These are phyloP conservation scores for Xylariaceae sp. DNA, from an alignment of 2,329 filamentous ascomycete species.

Conservation along the genomic window DNA sequence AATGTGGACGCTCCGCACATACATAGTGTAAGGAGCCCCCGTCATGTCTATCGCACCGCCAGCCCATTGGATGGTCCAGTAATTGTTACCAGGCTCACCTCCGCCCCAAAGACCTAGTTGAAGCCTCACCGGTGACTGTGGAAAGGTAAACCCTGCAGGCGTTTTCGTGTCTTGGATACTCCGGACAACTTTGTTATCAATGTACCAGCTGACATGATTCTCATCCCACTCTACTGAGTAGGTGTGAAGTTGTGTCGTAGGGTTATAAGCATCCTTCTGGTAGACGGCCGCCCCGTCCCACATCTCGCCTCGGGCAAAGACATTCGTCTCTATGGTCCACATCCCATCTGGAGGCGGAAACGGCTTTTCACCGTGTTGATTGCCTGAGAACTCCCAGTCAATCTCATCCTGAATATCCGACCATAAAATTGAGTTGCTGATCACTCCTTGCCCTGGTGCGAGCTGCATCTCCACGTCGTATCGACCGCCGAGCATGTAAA, in stretches of 20 bases:
- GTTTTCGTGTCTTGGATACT: conserved; percentile 24
- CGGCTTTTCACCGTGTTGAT: conserved; percentile 29
- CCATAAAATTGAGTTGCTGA: conserved; percentile 29
- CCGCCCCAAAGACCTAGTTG: conserved; percentile 32
- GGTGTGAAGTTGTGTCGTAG: conserved; percentile 30
- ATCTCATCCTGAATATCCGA: conserved; percentile 33
- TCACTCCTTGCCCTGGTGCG: conserved; percentile 30
- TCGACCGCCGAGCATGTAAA: conserved; percentile 31
- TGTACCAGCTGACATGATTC: conserved; percentile 27
- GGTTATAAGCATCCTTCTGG: conserved; percentile 26
- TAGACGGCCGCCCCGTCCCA: conserved; percentile 30
- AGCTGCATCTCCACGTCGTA: conserved; percentile 33
- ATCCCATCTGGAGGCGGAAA: conserved; percentile 29
- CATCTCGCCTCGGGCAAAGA: conserved; percentile 30
- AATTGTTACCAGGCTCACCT: conserved; percentile 28
- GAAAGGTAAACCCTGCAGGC: conserved; percentile 26
- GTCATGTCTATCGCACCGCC: conserved; percentile 30
- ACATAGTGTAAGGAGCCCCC: conserved; percentile 28
- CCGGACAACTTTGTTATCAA: conserved; percentile 29
- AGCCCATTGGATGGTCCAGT: conserved; percentile 32
- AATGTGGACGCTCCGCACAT: conserved; percentile 32
- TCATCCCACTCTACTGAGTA: conserved; percentile 34
- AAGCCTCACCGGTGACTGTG: conserved; percentile 32
- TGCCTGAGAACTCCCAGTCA: conserved; percentile 32
- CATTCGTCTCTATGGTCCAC: conserved; percentile 27